A percentile compares a stretch with the other conserved stretches of the same genome.
Conservation (phyloP, 2,329 filamentous ascomycete genomes). For the Pseudopithomyces maydicus region DNA sequence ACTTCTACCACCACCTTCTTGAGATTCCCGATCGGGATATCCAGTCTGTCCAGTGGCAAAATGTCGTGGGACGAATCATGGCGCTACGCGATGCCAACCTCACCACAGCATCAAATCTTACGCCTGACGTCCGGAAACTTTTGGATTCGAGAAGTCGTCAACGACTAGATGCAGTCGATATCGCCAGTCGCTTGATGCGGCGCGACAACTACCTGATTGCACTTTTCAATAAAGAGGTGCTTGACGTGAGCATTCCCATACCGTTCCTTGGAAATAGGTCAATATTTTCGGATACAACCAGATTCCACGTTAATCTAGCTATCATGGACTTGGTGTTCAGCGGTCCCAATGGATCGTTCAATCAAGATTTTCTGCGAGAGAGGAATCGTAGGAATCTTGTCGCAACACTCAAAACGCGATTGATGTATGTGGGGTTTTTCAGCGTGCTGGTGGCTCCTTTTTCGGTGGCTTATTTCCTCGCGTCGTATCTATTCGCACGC, state of each 20-base stretch:
- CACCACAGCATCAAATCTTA: slow-evolving; percentile 71
- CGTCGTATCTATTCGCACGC: slow-evolving; percentile 92
- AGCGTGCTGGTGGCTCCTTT: slow-evolving; percentile 88
- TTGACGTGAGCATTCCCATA: slow-evolving; percentile 83
- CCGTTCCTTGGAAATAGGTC: slow-evolving; percentile 81
- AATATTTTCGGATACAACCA: slow-evolving; percentile 84
- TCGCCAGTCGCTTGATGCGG: slow-evolving; percentile 95
- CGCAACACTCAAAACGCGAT: slow-evolving; percentile 74
- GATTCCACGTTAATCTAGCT: slow-evolving; percentile 90
- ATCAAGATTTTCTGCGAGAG: slow-evolving; percentile 82
- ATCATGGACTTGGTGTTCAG: slow-evolving; percentile 96
- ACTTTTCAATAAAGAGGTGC: slow-evolving; percentile 93
- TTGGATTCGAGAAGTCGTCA: slow-evolving; percentile 89
- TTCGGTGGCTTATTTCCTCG: slow-evolving; percentile 81
- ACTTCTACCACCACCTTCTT: slow-evolving; percentile 83
- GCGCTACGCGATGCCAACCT: slow-evolving; percentile 82
- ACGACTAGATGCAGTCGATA: slow-evolving; percentile 92
- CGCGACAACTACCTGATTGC: slow-evolving; percentile 97
- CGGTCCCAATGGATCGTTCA: slow-evolving; percentile 77
- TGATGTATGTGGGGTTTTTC: slow-evolving; percentile 82
- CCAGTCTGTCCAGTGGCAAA: slow-evolving; percentile 93
- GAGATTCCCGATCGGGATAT: slow-evolving; percentile 86
- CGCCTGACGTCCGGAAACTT: slow-evolving; percentile 63
- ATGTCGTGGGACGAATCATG: slow-evolving; percentile 85
- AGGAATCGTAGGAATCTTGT: slow-evolving; percentile 80